phyloP scores from a whole-genome alignment of 805 yeast genomes.

The Blastobotrys terrestris region DNA sequence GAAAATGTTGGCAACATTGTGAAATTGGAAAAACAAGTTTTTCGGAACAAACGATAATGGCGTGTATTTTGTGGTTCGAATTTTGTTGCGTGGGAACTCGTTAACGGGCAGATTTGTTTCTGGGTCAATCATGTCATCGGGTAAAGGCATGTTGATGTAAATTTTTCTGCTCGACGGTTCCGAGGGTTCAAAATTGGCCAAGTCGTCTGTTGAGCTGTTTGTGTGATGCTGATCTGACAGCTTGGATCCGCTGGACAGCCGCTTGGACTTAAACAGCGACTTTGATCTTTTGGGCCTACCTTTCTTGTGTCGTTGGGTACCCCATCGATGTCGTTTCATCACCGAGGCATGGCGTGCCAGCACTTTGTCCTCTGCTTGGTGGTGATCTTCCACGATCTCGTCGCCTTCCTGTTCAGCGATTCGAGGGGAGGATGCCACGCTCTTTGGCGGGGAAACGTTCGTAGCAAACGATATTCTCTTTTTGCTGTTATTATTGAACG shows the following conservation, averaged over 20 bases:
- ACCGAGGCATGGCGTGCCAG: constrained; percentile 30
- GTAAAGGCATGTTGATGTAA: constrained; percentile 46
- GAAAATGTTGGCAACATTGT: constrained; percentile 85
- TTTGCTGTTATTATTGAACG: background rate
- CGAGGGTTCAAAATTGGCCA: constrained; percentile 3
- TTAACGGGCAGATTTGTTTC: constrained; percentile 57
- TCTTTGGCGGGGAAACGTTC: background rate
- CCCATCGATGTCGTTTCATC: constrained; percentile 83
- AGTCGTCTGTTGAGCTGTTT: background rate
- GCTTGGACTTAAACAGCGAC: constrained; percentile 16
- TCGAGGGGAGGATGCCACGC: background rate
- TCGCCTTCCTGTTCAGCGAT: background rate
- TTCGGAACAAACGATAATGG: constrained; percentile 87
- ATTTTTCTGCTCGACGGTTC: constrained; percentile 32
- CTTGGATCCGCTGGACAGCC: background rate
- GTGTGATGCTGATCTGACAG: background rate
- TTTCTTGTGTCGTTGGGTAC: constrained; percentile 71
- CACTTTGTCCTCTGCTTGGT: background rate
- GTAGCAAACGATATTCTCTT: background rate
- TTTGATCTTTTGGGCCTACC: constrained; percentile 40
- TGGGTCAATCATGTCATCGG: constrained; percentile 37
- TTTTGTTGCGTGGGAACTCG: constrained; percentile 80
- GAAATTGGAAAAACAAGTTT: constrained; percentile 72
- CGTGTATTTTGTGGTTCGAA: constrained; percentile 94
- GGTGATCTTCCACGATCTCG: background rate